Evolutionary conservation across 2,329 filamentous ascomycete genomes (phyloP).

Genomic region (Davidsoniella neocaledoniae): DNA sequence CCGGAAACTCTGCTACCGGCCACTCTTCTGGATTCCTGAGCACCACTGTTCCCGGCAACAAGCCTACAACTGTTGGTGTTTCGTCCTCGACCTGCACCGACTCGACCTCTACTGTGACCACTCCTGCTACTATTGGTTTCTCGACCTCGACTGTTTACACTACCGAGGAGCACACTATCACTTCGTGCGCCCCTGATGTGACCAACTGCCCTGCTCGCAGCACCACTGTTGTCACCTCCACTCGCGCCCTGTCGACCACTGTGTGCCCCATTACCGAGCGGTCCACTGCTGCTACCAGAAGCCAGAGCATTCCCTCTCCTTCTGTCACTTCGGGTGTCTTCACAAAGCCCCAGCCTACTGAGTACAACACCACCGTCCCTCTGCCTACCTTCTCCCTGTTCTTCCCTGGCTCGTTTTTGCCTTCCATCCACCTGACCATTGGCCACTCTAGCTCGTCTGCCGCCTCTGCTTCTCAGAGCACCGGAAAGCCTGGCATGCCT

Average conservation of each 20-base stretch:
- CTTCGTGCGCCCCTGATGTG: conserved; percentile 31
- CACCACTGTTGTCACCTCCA: conserved; percentile 23
- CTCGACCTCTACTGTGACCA: neutral
- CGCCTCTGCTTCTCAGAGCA: no score
- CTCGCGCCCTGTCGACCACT: conserved; percentile 26
- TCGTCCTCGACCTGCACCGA: neutral
- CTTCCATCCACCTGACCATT: neutral
- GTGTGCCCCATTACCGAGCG: conserved; percentile 21
- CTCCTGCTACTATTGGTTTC: neutral
- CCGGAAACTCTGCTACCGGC: conserved; percentile 18
- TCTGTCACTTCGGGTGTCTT: neutral
- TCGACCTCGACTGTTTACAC: conserved; percentile 25
- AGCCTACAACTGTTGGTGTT: neutral
- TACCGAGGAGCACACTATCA: conserved; percentile 34
- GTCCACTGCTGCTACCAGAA: neutral
- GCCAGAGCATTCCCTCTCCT: neutral
- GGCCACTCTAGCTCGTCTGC: no score
- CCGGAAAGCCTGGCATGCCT: no score
- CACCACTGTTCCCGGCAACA: neutral
- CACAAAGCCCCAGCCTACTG: neutral
- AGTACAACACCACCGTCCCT: neutral
- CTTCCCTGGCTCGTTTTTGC: neutral
- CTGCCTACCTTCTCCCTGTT: neutral
- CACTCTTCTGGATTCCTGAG: neutral
- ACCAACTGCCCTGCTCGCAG: conserved; percentile 14